A percentile compares a stretch with the other conserved stretches of the same genome.
These are phyloP conservation scores for Elongisporangium undulatum DNA, from an alignment of 352 stramenopile species.

Conservation along the genomic window DNA sequence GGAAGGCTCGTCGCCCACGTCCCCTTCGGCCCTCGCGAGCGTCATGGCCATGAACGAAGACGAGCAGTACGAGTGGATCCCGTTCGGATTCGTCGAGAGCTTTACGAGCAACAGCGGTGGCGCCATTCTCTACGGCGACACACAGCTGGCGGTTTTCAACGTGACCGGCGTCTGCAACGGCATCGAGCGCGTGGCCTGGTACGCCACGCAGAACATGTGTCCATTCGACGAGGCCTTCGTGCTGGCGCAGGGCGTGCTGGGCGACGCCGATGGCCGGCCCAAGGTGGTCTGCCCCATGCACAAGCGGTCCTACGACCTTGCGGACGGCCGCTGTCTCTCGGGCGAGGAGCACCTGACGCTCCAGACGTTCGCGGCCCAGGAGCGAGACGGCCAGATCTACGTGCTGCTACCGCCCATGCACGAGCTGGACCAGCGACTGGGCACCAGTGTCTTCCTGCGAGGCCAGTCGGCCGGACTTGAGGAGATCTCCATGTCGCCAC, in stretches of 20 bases:
- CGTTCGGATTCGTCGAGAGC: conserved; percentile 59
- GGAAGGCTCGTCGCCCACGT: conserved; percentile 51
- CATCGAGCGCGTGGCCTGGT: conserved; percentile 77
- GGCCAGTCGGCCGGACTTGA: conserved; percentile 26
- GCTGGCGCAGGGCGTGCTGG: conserved; percentile 89
- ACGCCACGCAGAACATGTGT: conserved; percentile 93
- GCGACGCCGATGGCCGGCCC: conserved; percentile 59
- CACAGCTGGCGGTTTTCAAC: conserved; percentile 91
- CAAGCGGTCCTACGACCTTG: conserved; percentile 89
- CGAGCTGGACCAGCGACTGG: conserved; percentile 84
- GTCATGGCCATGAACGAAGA: conserved; percentile 6
- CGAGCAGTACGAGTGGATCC: conserved; percentile 60
- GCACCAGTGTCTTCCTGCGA: conserved; percentile 57
- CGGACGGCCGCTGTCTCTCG: conserved; percentile 63
- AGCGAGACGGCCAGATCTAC: conserved; percentile 65
- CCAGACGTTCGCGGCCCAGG: conserved; percentile 82
- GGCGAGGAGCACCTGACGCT: conserved; percentile 67
- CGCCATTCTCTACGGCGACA: conserved; percentile 87
- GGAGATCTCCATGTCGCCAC: conserved; percentile 22
- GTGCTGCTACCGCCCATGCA: conserved; percentile 70
- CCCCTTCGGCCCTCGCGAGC: conserved; percentile 10
- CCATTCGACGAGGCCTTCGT: conserved; percentile 91
- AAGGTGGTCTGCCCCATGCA: conserved; percentile 92
- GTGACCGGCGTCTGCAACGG: conserved; percentile 54
- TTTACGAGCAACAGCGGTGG: conserved; percentile 84